A percentile compares a stretch with the other conserved stretches of the same genome.
These are phyloP conservation scores for Asterella californica DNA, from an alignment of 225 moss, liverwort and hornwort species.

Conservation along the genomic window DNA sequence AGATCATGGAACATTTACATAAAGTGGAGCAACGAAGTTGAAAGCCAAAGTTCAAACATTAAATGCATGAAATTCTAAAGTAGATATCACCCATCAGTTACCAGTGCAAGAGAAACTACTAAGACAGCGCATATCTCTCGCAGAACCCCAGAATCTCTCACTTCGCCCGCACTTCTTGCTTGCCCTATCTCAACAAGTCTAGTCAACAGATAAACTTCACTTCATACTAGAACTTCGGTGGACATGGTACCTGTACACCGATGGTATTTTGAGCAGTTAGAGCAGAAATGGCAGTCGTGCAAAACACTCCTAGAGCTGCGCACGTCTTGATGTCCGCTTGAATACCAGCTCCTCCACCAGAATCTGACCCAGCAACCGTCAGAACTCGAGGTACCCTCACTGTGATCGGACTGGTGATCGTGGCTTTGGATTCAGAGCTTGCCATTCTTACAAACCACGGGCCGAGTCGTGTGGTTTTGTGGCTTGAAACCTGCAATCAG, in stretches of 20 bases:
- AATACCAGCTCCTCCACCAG: conserved; percentile 87
- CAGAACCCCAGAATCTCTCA: neutral
- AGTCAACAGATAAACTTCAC: neutral
- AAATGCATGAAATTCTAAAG: neutral
- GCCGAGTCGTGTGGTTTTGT: neutral
- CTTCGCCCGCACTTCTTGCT: no score
- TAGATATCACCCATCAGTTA: neutral
- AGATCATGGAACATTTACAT: neutral
- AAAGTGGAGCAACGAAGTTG: neutral
- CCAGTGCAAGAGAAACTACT: neutral
- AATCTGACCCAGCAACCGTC: conserved; percentile 82
- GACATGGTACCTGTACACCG: conserved; percentile 58
- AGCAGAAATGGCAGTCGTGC: conserved; percentile 74
- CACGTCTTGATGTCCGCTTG: conserved; percentile 93
- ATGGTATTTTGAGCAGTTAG: conserved; percentile 82
- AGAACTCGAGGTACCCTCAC: conserved; percentile 65
- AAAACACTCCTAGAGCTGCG: conserved; percentile 85
- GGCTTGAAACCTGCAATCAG: neutral
- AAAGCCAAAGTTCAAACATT: neutral
- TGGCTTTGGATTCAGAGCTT: neutral
- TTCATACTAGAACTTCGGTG: neutral
- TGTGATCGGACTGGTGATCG: neutral
- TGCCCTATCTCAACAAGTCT: neutral
- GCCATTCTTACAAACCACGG: conserved; percentile 10
- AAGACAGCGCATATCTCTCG: neutral